A percentile compares a stretch with the other conserved stretches of the same genome.
Conservation (phyloP, 148 eudicot genomes). For the Fagopyrum tataricum region DNA sequence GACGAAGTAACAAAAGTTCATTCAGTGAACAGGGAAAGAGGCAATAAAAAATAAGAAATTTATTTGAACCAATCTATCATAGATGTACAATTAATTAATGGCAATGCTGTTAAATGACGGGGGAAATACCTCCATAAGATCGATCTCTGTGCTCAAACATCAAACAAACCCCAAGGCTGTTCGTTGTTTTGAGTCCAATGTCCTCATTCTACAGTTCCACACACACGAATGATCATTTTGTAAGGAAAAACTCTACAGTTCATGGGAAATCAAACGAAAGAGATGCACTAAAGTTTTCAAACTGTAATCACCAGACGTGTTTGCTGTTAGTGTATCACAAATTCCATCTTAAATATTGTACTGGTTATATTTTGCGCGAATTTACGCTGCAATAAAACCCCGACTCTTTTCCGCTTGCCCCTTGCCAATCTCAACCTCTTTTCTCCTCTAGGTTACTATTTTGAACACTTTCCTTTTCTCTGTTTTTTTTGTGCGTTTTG, state of each 20-base stretch:
- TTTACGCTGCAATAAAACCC: too few species aligned
- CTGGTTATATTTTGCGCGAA: too few species aligned
- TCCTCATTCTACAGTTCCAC: constrained; percentile 69
- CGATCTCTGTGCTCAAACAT: constrained; percentile 97
- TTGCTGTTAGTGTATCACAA: not conserved
- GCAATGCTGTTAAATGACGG: not conserved
- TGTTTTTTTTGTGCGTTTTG: too few species aligned
- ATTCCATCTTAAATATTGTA: too few species aligned
- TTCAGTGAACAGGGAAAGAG: not conserved
- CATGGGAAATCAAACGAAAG: not conserved
- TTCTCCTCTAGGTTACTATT: too few species aligned
- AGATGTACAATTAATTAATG: not conserved
- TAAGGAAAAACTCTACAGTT: constrained; percentile 3
- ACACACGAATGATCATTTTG: constrained; percentile 6
- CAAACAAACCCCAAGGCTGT: constrained; percentile 94
- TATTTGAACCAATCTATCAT: not conserved
- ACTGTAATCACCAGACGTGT: not conserved
- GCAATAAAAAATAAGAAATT: not conserved
- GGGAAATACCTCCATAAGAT: constrained; percentile 73
- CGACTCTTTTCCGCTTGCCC: too few species aligned
- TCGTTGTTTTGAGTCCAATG: constrained; percentile 91
- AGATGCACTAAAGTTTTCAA: not conserved
- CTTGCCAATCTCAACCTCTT: too few species aligned
- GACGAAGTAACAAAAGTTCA: not conserved
- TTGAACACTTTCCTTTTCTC: too few species aligned